Evolutionary conservation across 192 early-diverging fungal genomes (phyloP).

Genomic region (Coemansia sp.): DNA sequence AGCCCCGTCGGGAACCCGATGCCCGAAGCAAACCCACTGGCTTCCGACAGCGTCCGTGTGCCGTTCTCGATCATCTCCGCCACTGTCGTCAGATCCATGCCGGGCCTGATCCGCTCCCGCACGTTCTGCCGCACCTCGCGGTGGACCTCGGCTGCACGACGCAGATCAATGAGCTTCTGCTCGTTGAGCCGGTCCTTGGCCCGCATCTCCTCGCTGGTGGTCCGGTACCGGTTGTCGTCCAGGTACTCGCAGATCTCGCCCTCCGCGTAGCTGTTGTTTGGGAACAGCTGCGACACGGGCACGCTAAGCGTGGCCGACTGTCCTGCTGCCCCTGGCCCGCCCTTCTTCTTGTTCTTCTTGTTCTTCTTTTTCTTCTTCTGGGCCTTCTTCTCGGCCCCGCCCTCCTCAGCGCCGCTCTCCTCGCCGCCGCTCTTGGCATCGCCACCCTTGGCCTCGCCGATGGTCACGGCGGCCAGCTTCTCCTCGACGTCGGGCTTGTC

Average conservation of each 20-base stretch:
- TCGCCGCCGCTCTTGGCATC: conserved; percentile 8
- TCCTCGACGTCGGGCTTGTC: conserved; percentile 1
- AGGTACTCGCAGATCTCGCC: conserved; percentile 82
- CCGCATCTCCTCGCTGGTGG: conserved; percentile 90
- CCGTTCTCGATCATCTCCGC: conserved; percentile 92
- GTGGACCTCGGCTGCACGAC: conserved; percentile 92
- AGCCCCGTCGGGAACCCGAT: conserved; percentile 96
- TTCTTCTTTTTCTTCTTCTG: conserved; percentile 66
- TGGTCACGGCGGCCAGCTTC: conserved; percentile 5
- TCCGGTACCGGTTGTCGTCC: conserved; percentile 83
- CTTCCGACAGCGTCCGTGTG: conserved; percentile 81
- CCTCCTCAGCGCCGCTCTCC: neutral
- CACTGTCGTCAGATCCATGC: conserved; percentile 92
- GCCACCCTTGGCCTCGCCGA: neutral
- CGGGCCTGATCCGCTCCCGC: conserved; percentile 77
- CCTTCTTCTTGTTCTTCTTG: conserved; percentile 58
- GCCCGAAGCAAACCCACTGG: conserved; percentile 72
- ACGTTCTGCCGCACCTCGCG: conserved; percentile 84
- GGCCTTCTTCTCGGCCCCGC: conserved; percentile 10
- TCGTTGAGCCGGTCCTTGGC: conserved; percentile 65
- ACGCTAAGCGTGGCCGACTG: conserved; percentile 64
- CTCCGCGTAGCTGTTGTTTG: conserved; percentile 67
- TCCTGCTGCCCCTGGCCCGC: conserved; percentile 29
- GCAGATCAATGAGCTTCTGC: conserved; percentile 73
- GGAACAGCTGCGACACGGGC: conserved; percentile 79